Evolutionary conservation across 805 yeast species (phyloP).

Genomic region (Lachancea sp.): DNA sequence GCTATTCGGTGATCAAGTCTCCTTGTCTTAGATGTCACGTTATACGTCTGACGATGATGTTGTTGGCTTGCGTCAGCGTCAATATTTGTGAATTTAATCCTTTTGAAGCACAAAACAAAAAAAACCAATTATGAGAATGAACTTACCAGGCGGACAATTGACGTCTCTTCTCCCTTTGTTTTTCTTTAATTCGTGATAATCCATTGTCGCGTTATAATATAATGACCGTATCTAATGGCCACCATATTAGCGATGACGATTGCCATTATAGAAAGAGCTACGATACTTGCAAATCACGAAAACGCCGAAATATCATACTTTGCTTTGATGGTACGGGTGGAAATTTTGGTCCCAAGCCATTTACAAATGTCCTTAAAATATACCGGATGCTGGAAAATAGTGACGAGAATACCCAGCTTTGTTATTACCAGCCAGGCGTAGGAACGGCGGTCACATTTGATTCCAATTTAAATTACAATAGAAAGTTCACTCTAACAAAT

Average conservation of each 20-base stretch:
- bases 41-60: background rate
- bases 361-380: conserved; percentile 48
- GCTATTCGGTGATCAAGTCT: no score
- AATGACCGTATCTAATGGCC: no score
- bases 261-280: no score
- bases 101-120: background rate
- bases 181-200: no score
- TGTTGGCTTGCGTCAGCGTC: background rate
- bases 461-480: conserved; percentile 17
- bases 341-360: conserved; percentile 50
- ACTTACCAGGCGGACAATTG: no score
- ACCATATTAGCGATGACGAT: no score
- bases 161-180: no score
- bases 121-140: no score
- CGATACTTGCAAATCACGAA: no score
- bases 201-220: no score
- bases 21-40: no score
- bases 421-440: conserved; percentile 65
- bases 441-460: conserved; percentile 47
- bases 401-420: conserved; percentile 37
- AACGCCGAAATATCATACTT: conserved; percentile 41
- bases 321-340: conserved; percentile 62
- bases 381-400: conserved; percentile 47
- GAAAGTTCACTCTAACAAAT: conserved; percentile 15
- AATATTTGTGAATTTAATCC: background rate